phyloP scores from a whole-genome alignment of 306 rosid species.

The Bauhinia variegata region DNA sequence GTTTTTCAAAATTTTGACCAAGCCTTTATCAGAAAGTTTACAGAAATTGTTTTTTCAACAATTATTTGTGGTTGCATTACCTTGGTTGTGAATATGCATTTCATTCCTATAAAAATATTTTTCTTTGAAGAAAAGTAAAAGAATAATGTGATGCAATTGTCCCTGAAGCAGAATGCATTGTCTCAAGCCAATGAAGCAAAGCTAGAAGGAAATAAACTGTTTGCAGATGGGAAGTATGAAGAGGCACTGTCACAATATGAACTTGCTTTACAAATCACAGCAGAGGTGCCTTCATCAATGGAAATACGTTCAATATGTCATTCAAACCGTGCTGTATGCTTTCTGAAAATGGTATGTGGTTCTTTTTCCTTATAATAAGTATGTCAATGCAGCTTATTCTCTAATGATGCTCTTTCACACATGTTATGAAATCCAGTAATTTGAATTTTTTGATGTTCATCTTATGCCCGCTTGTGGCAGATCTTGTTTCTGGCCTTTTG shows the following conservation, averaged over 20 bases:
- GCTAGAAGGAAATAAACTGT: conserved; percentile 74
- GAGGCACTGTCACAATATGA: conserved; percentile 77
- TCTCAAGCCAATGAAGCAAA: conserved; percentile 76
- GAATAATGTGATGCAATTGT: conserved; percentile 9
- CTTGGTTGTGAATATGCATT: conserved; percentile 8
- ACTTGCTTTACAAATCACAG: conserved; percentile 63
- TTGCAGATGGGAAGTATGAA: conserved; percentile 66
- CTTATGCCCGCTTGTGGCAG: conserved; percentile 1
- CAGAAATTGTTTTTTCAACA: not conserved
- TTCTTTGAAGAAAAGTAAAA: not conserved
- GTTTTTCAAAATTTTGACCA: no score
- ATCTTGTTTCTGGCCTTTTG: conserved; percentile 4
- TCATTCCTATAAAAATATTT: not conserved
- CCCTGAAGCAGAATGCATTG: conserved; percentile 61
- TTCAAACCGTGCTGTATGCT: conserved; percentile 75
- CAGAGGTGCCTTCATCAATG: conserved; percentile 68
- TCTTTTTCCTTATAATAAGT: conserved; percentile 12
- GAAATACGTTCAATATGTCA: conserved; percentile 81
- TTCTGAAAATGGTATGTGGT: conserved; percentile 64
- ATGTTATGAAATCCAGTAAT: not conserved
- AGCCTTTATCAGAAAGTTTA: not conserved
- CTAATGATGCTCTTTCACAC: conserved; percentile 1
- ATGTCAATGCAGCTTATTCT: not conserved
- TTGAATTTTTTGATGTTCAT: not conserved
- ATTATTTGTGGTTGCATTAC: not conserved